Evolutionary conservation across 805 yeast genomes (phyloP), one percentile per base, ranked within the genome.

Genomic region (Teunomyces gatunensis): DNA sequence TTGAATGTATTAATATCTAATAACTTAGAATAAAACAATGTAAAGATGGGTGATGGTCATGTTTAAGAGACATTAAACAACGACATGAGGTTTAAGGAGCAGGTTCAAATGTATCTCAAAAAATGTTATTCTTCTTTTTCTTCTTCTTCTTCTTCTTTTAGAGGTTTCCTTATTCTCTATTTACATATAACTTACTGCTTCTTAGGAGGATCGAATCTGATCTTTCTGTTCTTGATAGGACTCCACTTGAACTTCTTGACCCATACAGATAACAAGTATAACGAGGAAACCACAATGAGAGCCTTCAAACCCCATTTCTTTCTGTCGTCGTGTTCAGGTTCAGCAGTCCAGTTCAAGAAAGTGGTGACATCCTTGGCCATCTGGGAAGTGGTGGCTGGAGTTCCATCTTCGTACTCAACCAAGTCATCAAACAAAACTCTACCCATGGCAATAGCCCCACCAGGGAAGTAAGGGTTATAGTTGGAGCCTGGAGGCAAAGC

Each of bases 381-480:
- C 79, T 94, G 99, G 48, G 98, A 85, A 54, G 98, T 87, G 46
- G 98, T 84, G 46, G 99, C 98, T 50, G 96, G 96, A 50, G 99
- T 94, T 67, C 99, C 99, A 70, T 94, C 99, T 71, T 94, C 99
- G 75, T 84, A 94, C 79, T 94, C 99, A 55, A 94, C 99, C 65
- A 94, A 80, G 57, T 89, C 99, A 68, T 94, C 99, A 61, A 91
- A 94, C 71, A 94, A 80, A 50, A 92, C 98, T 78, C 99, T 88
- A 68, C 89, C 98, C 99, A 94, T 94, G 60, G 97, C 99, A 78
- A 94, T 92, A 37, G 97, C 81, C 57, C 99, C 98, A 76, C 98
- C 98, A 70, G 99, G 98, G 96, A 94, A 94, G 81, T 94, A 94
- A 65, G 99, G 99, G 82, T 94, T 94, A 78, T 94, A 94, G 85